phyloP scores from a whole-genome alignment of 257 asterid genomes.

The Ligustrum vulgare region DNA sequence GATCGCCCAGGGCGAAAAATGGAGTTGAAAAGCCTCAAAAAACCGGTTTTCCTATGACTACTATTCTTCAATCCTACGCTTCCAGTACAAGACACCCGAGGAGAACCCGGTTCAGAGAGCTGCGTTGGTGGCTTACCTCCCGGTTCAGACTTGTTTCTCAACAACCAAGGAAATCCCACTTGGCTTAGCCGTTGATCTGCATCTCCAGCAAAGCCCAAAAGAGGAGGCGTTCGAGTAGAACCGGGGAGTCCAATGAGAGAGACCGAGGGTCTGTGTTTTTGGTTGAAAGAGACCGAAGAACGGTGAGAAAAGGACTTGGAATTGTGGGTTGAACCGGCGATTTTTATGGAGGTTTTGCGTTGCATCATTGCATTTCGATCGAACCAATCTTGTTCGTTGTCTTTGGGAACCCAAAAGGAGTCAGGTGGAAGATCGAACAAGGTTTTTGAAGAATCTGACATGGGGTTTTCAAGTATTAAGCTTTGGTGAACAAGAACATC shows the following conservation, averaged over 20 bases:
- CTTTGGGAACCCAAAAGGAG: constrained; percentile 51
- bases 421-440: constrained; percentile 59
- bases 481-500: neutral
- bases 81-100: constrained; percentile 53
- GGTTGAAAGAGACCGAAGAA: constrained; percentile 17
- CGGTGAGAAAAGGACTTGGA: constrained; percentile 35
- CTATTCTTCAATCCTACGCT: constrained; percentile 34
- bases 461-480: neutral
- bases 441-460: constrained; percentile 24
- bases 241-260: constrained; percentile 43
- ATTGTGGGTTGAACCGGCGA: constrained; percentile 26
- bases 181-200: constrained; percentile 31
- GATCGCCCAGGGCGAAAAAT: constrained; percentile 32
- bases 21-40: constrained; percentile 38
- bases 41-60: constrained; percentile 41
- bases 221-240: constrained; percentile 31
- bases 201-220: constrained; percentile 18
- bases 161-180: constrained; percentile 24
- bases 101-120: constrained; percentile 45
- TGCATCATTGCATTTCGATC: constrained; percentile 54
- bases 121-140: constrained; percentile 22
- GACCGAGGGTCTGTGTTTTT: constrained; percentile 10
- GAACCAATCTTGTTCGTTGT: constrained; percentile 57
- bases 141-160: constrained; percentile 57
- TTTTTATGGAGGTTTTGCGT: constrained; percentile 52